Conservation (phyloP, 345 rosid genomes). For the Eutrema yunnanense region DNA sequence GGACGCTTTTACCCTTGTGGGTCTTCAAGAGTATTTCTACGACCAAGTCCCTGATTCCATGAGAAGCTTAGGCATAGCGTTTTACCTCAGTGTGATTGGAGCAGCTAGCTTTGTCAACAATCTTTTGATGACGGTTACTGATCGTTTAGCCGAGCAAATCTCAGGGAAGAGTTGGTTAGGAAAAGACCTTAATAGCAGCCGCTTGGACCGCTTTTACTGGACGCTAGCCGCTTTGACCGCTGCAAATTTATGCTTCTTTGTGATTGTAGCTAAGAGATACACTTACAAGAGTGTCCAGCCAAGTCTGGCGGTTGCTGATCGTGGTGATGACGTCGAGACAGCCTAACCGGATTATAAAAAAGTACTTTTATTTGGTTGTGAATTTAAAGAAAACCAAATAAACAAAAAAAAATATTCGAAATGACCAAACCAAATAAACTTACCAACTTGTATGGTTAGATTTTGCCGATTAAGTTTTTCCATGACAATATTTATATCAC, state of each 20-base stretch:
- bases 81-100: conserved; percentile 54
- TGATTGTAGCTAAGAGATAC: conserved; percentile 52
- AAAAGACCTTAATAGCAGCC: conserved; percentile 71
- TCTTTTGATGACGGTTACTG: conserved; percentile 52
- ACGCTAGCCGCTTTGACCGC: conserved; percentile 47
- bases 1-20: conserved; percentile 50
- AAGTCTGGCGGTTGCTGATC: conserved; percentile 54
- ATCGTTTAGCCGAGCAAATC: conserved; percentile 36
- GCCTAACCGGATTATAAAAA: no score
- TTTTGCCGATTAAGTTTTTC: not conserved
- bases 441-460: no score
- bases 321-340: conserved; percentile 28
- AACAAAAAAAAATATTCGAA: no score
- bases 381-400: no score
- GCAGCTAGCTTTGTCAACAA: conserved; percentile 73
- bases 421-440: no score
- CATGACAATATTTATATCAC: not conserved
- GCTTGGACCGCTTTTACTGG: conserved; percentile 74
- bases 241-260: conserved; percentile 47
- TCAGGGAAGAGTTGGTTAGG: conserved; percentile 69
- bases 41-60: conserved; percentile 68
- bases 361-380: no score
- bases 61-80: conserved; percentile 56
- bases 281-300: conserved; percentile 73
- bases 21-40: conserved; percentile 65